Conservation (phyloP, 2,329 filamentous ascomycete genomes). For the Aureobasidium musti region DNA sequence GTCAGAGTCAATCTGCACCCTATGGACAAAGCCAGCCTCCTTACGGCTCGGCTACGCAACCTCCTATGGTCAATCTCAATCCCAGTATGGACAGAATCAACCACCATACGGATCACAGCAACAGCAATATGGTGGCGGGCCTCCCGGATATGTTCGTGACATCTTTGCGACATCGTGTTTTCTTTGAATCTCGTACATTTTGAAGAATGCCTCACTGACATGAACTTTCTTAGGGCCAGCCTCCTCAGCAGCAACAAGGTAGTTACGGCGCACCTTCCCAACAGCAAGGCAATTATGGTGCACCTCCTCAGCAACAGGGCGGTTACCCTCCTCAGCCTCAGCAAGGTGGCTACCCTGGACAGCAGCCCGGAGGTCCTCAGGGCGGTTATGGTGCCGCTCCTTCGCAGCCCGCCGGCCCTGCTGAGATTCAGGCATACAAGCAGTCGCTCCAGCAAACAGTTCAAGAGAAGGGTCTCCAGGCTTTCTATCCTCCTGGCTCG, state of each 20-base stretch:
- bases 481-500: constrained; percentile 60
- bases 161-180: constrained; percentile 31
- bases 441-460: constrained; percentile 58
- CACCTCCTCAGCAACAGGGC: constrained; percentile 29
- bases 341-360: constrained; percentile 40
- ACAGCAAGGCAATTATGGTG: constrained; percentile 40
- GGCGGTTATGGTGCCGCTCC: constrained; percentile 37
- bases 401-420: constrained; percentile 49
- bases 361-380: constrained; percentile 37
- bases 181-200: neutral
- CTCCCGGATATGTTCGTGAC: constrained; percentile 33
- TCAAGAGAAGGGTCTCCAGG: constrained; percentile 61
- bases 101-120: constrained; percentile 16
- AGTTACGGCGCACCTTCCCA: constrained; percentile 30
- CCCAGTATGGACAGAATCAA: neutral
- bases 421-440: constrained; percentile 58
- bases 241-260: constrained; percentile 34
- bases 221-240: constrained; percentile 34
- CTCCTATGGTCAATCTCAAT: constrained; percentile 22
- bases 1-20: constrained; percentile 8
- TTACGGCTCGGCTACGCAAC: no score
- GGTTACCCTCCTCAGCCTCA: constrained; percentile 35
- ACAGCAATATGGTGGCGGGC: constrained; percentile 21
- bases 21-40: constrained; percentile 18
- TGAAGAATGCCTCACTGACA: constrained; percentile 2